phyloP scores from a whole-genome alignment of 441 rosid species.

The Populus tomentosa region DNA sequence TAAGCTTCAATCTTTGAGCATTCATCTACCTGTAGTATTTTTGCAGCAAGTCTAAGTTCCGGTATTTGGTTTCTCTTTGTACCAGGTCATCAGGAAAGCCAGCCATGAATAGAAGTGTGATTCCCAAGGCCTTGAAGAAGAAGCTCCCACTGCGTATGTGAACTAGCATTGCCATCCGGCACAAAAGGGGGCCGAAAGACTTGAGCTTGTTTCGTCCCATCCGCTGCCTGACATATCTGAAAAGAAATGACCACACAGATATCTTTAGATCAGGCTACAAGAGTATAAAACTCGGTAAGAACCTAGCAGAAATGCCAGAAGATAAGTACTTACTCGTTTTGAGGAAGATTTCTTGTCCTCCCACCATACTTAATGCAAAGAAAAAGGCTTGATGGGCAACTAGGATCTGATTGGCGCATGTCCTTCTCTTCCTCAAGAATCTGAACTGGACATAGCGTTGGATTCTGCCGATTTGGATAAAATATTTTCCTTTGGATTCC shows the following conservation, averaged over 20 bases:
- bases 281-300: neutral
- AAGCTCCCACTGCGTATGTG: slow-evolving; percentile 52
- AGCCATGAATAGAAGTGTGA: slow-evolving; percentile 62
- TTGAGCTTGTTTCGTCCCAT: slow-evolving; percentile 69
- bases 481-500: slow-evolving; percentile 44
- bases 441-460: slow-evolving; percentile 48
- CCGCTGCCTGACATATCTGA: slow-evolving; percentile 61
- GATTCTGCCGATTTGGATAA: slow-evolving; percentile 44
- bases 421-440: slow-evolving; percentile 57
- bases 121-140: slow-evolving; percentile 66
- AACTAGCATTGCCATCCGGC: slow-evolving; percentile 50
- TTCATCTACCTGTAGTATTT: slow-evolving; percentile 51
- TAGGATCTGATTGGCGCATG: slow-evolving; percentile 54
- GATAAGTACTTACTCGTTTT: slow-evolving; percentile 44
- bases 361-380: slow-evolving; percentile 68
- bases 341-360: slow-evolving; percentile 61
- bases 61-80: slow-evolving; percentile 51
- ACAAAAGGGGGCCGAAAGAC: slow-evolving; percentile 52
- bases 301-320: neutral
- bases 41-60: slow-evolving; percentile 47
- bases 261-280: neutral
- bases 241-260: slow-evolving; percentile 4
- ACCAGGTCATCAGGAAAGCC: slow-evolving; percentile 51
- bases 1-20: neutral
- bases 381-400: slow-evolving; percentile 57